Percentiles rank a stretch among this genome's conserved stretches.
Conservation (phyloP, 306 rosid genomes). For the Styphnolobium japonicum region DNA sequence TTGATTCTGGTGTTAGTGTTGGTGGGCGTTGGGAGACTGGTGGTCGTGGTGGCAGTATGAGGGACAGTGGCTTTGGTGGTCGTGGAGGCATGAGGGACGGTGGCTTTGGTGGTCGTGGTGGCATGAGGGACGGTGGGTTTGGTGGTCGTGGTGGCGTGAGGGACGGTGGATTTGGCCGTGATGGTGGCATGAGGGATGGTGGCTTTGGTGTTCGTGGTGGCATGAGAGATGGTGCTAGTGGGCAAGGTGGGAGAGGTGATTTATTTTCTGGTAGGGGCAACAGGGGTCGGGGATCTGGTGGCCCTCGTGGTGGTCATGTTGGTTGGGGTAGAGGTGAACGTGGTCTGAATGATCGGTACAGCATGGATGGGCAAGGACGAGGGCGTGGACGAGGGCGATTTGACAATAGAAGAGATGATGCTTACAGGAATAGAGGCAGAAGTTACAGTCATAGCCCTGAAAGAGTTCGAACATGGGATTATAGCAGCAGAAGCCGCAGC, state of each 20-base stretch:
- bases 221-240: slow-evolving; percentile 51
- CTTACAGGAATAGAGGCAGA: slow-evolving; percentile 66
- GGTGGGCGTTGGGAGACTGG: slow-evolving; percentile 66
- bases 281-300: slow-evolving; percentile 77
- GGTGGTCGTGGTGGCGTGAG: slow-evolving; percentile 54
- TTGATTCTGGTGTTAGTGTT: slow-evolving; percentile 63
- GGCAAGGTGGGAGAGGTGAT: slow-evolving; percentile 76
- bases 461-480: slow-evolving; percentile 90
- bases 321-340: slow-evolving; percentile 84
- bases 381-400: slow-evolving; percentile 90
- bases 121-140: slow-evolving; percentile 35
- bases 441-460: slow-evolving; percentile 89
- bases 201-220: slow-evolving; percentile 74
- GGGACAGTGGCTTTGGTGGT: too few species aligned
- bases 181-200: slow-evolving; percentile 63
- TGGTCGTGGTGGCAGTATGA: too few species aligned
- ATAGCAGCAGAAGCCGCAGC: slow-evolving; percentile 38
- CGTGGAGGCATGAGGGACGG: too few species aligned
- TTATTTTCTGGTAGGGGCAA: slow-evolving; percentile 74
- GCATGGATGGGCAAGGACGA: slow-evolving; percentile 66
- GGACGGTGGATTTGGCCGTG: slow-evolving; percentile 47
- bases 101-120: slow-evolving; percentile 70
- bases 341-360: slow-evolving; percentile 54
- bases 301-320: slow-evolving; percentile 56
- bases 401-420: slow-evolving; percentile 67